Base-by-base conservation (phyloP, 768 basidiomycete species). In the Mycena vulgaris region DNA sequence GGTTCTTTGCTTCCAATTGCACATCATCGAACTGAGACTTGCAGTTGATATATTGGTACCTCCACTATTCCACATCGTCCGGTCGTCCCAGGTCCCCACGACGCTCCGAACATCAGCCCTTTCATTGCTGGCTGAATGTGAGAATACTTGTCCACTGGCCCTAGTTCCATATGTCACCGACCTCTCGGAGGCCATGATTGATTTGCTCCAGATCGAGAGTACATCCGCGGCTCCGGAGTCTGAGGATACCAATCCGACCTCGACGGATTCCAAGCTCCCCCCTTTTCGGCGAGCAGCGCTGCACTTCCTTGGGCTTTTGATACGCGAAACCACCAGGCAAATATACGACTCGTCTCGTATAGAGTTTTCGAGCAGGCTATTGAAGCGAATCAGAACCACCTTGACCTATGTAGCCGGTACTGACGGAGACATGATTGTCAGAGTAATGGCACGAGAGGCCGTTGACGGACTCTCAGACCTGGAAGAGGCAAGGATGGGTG, bases 271-370 rank as follows among this genome's bases (percentile, higher is more conserved):
- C 0, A 94, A 91, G 77, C 86, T 94, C 55, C 94, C 97, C 1
- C 87, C 94, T 1, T 83, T 98, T 5, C 89, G 97, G 35, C 92
- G 97, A 47, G 92, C 95, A 1, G 95, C 94, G 0, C 77, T 98
- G n/a, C 91, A 96, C 74, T 92, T 98, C 77, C 84, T 97, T 48
- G 84, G 90, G 0, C 76, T 92, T 11, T 82, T 96, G 35, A 78
- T 95, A n/a, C 86, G 87, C n/a, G 87, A 91, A 47, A 83, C 85
- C 21, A 89, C 85, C 0, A 80, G 80, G n/a, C 82, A 86, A 11
- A 75, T 85, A 14, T 89, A 92, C 67, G 87, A 90, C 21, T 78
- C 80, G 2, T 71, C 70, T 6, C 71, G 48, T 23, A 69, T 78
- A 14, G 71, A 78, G 57, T 82, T 87, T 62, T 79, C 87, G 0